Conservation (phyloP, 2,329 filamentous ascomycete species). For the Fusarium sp. region DNA sequence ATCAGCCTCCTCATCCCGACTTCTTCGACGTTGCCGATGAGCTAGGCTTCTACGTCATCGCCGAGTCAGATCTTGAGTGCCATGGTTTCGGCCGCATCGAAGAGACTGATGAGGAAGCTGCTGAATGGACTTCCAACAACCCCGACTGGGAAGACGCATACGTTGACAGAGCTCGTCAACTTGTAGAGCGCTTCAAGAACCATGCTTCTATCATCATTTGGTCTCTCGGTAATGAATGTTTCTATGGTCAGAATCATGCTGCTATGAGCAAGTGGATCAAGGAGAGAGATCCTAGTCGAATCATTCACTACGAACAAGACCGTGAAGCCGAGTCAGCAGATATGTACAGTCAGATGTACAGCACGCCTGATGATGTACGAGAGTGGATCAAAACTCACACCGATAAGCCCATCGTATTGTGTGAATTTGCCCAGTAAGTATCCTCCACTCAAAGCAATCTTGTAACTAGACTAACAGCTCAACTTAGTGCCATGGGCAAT, state of each 20-base stretch:
- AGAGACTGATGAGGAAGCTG: conserved; percentile 25
- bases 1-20: conserved; percentile 74
- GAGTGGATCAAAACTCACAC: conserved; percentile 8
- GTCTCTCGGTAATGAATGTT: conserved; percentile 81
- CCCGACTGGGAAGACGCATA: conserved; percentile 75
- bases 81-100: conserved; percentile 61
- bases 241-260: conserved; percentile 77
- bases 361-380: conserved; percentile 59
- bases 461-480: background rate
- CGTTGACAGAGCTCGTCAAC: conserved; percentile 74
- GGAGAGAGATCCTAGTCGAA: conserved; percentile 66
- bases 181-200: conserved; percentile 73
- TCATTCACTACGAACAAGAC: conserved; percentile 78
- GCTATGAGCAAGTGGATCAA: conserved; percentile 78
- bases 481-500: conserved; percentile 75
- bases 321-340: conserved; percentile 71
- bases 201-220: conserved; percentile 78
- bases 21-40: conserved; percentile 75
- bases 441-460: rapidly evolving
- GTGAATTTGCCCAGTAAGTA: conserved; percentile 64
- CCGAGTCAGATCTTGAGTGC: conserved; percentile 69
- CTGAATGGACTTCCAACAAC: conserved; percentile 67
- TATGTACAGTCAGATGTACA: conserved; percentile 78
- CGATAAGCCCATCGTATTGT: conserved; percentile 70
- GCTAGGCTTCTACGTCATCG: conserved; percentile 75